A percentile compares a stretch with the other conserved stretches of the same genome.
These are phyloP conservation scores for Candida nemodendra DNA, from an alignment of 805 yeast genomes.

Conservation along the genomic window DNA sequence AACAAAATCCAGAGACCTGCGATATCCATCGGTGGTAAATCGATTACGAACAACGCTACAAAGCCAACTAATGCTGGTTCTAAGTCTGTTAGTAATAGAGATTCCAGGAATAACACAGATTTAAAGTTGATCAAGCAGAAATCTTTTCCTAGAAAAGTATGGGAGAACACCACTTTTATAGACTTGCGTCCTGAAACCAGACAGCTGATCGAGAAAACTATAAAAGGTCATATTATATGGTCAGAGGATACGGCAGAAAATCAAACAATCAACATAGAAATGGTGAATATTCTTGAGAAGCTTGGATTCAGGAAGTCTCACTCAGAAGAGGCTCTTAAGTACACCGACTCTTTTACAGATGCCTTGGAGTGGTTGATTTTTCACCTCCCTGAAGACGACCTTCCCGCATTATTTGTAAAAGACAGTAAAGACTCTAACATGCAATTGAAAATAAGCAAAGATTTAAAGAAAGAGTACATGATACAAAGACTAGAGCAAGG, in stretches of 20 bases:
- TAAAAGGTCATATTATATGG: slow-evolving; percentile 62
- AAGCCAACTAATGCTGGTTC: background rate
- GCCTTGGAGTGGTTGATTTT: slow-evolving; percentile 76
- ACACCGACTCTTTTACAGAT: slow-evolving; percentile 48
- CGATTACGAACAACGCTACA: slow-evolving; percentile 1
- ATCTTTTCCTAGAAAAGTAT: slow-evolving; percentile 52
- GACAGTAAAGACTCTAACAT: slow-evolving; percentile 56
- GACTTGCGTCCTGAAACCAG: slow-evolving; percentile 67
- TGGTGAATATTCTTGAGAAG: slow-evolving; percentile 20
- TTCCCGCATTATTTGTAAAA: slow-evolving; percentile 66
- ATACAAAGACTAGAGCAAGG: slow-evolving; percentile 57
- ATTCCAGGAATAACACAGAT: slow-evolving; percentile 6
- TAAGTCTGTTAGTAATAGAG: slow-evolving; percentile 1
- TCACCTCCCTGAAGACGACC: slow-evolving; percentile 92
- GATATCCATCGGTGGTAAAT: slow-evolving; percentile 33
- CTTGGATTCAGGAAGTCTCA: slow-evolving; percentile 74
- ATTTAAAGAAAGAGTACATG: slow-evolving; percentile 54
- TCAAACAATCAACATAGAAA: slow-evolving; percentile 9
- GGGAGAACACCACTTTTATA: slow-evolving; percentile 70
- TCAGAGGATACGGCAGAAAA: slow-evolving; percentile 25
- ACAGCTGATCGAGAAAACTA: slow-evolving; percentile 56
- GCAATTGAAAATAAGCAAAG: slow-evolving; percentile 52
- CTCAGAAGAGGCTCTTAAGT: slow-evolving; percentile 66
- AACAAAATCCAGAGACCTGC: slow-evolving; percentile 50
- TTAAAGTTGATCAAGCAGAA: slow-evolving; percentile 12